These are phyloP conservation scores for Sclerotinia trifoliorum DNA, from an alignment of 2,329 filamentous ascomycete species.

Conservation along the genomic window DNA sequence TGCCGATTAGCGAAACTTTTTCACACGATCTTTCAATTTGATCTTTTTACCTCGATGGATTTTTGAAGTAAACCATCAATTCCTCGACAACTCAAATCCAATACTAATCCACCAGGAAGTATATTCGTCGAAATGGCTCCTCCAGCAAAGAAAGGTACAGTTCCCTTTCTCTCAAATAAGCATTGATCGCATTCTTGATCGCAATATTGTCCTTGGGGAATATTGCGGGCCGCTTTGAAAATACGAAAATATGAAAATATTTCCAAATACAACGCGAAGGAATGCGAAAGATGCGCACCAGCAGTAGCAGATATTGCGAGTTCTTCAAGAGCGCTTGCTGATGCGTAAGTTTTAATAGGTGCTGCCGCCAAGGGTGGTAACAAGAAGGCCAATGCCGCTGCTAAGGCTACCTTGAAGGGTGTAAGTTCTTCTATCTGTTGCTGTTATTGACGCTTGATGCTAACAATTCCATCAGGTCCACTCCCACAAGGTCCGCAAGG, in stretches of 20 bases:
- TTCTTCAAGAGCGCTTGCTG: conserved; percentile 71
- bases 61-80: conserved; percentile 22
- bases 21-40: conserved; percentile 19
- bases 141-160: conserved; percentile 41
- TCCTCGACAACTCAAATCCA: conserved; percentile 28
- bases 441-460: conserved; percentile 41
- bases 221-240: conserved; percentile 24
- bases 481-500: conserved; percentile 87
- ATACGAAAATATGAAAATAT: conserved; percentile 25
- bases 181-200: conserved; percentile 23
- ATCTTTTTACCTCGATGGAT: not conserved
- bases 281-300: conserved; percentile 40
- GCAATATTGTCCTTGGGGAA: conserved; percentile 27
- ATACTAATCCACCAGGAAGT: conserved; percentile 31
- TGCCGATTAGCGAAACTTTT: conserved; percentile 17
- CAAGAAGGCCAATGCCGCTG: conserved; percentile 90
- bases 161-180: conserved; percentile 28
- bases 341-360: conserved; percentile 59
- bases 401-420: conserved; percentile 94
- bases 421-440: conserved; percentile 60
- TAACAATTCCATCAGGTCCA: conserved; percentile 52
- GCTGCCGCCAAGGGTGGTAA: conserved; percentile 54
- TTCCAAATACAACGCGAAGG: conserved; percentile 23
- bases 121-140: conserved; percentile 39
- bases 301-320: conserved; percentile 76